These are phyloP conservation scores for Suillus subalutaceus DNA, from an alignment of 768 basidiomycete species.

Conservation along the genomic window DNA sequence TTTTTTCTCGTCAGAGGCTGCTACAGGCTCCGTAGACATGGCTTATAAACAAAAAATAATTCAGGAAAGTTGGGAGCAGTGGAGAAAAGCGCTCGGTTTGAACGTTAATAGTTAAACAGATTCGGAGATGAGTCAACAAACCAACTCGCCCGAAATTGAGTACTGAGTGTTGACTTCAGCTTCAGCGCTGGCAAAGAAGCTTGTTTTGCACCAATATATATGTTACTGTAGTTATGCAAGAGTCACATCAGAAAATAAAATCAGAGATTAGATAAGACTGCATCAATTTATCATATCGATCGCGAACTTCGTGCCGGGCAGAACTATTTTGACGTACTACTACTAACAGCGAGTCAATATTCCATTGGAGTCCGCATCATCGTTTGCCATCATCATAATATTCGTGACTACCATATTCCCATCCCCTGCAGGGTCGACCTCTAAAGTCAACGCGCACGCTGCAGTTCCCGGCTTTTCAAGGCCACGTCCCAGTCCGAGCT, in stretches of 20 bases:
- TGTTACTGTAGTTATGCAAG: background rate
- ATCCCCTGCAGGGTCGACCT: too few species aligned
- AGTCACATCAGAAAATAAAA: background rate
- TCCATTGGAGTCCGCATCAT: too few species aligned
- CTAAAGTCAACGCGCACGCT: too few species aligned
- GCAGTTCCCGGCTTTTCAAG: too few species aligned
- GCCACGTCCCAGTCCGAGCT: too few species aligned
- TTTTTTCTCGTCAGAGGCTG: constrained; percentile 10
- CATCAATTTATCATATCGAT: too few species aligned
- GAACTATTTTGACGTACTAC: too few species aligned
- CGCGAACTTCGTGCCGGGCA: too few species aligned
- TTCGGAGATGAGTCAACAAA: background rate
- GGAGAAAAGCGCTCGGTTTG: background rate
- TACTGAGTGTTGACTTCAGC: background rate
- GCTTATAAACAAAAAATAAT: constrained; percentile 11
- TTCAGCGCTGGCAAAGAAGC: background rate
- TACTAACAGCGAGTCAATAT: too few species aligned
- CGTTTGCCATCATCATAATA: too few species aligned
- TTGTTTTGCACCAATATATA: background rate
- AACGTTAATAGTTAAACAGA: background rate
- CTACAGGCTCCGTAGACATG: constrained; percentile 27
- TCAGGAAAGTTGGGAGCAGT: background rate
- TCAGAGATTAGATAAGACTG: background rate
- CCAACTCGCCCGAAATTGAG: background rate
- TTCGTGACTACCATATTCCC: too few species aligned